A percentile compares a stretch with the other conserved stretches of the same genome.
Conservation (phyloP, 352 stramenopile genomes). For the Pythium monospermum region DNA sequence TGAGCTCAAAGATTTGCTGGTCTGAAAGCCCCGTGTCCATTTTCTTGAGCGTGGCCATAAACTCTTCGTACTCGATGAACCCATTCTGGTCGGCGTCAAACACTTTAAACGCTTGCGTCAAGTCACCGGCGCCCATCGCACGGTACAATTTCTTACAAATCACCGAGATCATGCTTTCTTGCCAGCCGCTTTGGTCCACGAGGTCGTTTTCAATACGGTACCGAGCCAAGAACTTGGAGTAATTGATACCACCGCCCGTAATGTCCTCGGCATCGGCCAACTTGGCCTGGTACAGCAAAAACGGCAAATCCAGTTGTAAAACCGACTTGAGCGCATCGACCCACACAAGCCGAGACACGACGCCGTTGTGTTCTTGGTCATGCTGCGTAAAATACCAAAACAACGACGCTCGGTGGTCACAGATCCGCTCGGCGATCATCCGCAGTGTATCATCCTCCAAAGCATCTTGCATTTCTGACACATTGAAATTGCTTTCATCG, state of each 20-base stretch:
- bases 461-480: constrained; percentile 67
- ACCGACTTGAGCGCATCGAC: constrained; percentile 88
- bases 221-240: constrained; percentile 90
- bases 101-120: constrained; percentile 87
- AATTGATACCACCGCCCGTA: constrained; percentile 80
- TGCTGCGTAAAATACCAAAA: constrained; percentile 94
- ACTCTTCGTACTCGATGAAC: constrained; percentile 93
- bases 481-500: constrained; percentile 74
- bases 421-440: constrained; percentile 93
- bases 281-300: constrained; percentile 86
- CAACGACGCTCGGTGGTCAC: constrained; percentile 87
- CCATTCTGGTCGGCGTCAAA: constrained; percentile 89
- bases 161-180: constrained; percentile 86
- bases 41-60: constrained; percentile 85
- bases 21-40: constrained; percentile 91
- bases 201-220: constrained; percentile 90
- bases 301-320: constrained; percentile 89
- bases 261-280: constrained; percentile 83
- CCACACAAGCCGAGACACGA: constrained; percentile 84
- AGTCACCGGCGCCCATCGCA: constrained; percentile 84
- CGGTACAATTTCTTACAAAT: constrained; percentile 93
- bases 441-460: constrained; percentile 88
- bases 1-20: constrained; percentile 90
- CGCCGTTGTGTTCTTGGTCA: constrained; percentile 87
- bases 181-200: constrained; percentile 84